Evolutionary conservation across 2,329 filamentous ascomycete species (phyloP).

Genomic region (Fusarium nanum): DNA sequence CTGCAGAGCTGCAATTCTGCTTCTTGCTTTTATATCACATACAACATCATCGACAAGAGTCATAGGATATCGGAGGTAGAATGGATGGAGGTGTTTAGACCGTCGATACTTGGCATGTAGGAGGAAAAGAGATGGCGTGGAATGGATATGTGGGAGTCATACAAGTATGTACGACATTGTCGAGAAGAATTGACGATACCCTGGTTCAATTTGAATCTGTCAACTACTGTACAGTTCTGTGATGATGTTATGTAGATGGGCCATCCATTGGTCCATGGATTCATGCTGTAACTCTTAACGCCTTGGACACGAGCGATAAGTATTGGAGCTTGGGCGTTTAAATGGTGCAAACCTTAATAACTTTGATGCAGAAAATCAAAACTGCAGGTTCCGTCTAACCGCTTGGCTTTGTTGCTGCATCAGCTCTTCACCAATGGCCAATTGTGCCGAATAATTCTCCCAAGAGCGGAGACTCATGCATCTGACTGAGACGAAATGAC

Average conservation of each 20-base stretch:
- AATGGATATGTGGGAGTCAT: constrained; percentile 18
- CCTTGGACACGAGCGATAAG: not conserved
- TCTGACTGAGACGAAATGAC: constrained; percentile 25
- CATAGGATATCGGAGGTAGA: constrained; percentile 23
- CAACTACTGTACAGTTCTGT: not conserved
- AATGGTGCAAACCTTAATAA: not conserved
- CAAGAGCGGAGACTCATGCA: constrained; percentile 30
- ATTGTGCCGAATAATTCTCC: constrained; percentile 33
- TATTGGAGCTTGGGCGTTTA: not conserved
- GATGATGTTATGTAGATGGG: not conserved
- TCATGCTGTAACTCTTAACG: not conserved
- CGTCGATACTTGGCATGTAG: not conserved
- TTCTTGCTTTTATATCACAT: constrained; percentile 38
- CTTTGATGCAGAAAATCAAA: not conserved
- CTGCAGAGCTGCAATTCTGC: constrained; percentile 39
- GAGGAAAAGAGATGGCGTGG: constrained; percentile 15
- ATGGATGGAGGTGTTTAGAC: constrained; percentile 6
- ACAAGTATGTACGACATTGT: constrained; percentile 30
- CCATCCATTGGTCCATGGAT: not conserved
- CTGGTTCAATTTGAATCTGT: constrained; percentile 1
- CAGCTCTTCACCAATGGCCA: constrained; percentile 15
- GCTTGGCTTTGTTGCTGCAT: constrained; percentile 7
- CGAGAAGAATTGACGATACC: constrained; percentile 40
- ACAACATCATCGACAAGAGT: constrained; percentile 22
- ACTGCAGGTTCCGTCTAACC: not conserved